Conservation (phyloP, 768 basidiomycete species). For the Bullera alba region DNA sequence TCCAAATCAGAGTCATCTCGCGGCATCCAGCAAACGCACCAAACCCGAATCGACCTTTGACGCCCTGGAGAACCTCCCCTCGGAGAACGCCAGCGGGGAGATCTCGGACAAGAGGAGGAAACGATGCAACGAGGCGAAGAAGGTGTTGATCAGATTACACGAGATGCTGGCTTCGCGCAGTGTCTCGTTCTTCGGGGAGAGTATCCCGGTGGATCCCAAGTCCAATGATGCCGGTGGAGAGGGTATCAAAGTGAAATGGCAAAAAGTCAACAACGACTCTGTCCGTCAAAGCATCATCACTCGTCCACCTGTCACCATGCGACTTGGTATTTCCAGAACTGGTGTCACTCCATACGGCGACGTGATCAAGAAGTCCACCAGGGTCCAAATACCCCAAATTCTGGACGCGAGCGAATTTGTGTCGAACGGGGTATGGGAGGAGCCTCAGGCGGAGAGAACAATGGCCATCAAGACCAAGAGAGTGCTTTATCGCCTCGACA, state of each 20-base stretch:
- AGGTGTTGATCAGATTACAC: conserved; percentile 58
- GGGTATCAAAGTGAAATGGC: conserved; percentile 37
- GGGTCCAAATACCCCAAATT: conserved; percentile 73
- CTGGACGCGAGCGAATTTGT: conserved; percentile 78
- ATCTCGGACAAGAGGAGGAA: conserved; percentile 65
- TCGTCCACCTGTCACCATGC: conserved; percentile 77
- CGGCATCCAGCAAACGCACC: neutral
- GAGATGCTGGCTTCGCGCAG: conserved; percentile 63
- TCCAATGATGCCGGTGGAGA: conserved; percentile 5
- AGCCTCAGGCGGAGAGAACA: conserved; percentile 5
- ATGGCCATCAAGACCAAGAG: conserved; percentile 24
- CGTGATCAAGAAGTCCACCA: conserved; percentile 75
- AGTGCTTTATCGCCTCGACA: conserved; percentile 75
- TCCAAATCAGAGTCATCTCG: conserved; percentile 9
- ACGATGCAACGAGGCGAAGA: conserved; percentile 63
- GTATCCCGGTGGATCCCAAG: conserved; percentile 7
- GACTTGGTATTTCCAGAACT: conserved; percentile 86
- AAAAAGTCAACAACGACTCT: conserved; percentile 21
- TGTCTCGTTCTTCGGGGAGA: conserved; percentile 50
- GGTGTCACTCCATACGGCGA: conserved; percentile 64
- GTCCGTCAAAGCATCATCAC: conserved; percentile 34
- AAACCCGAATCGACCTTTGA: conserved; percentile 19
- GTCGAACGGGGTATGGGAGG: conserved; percentile 30
- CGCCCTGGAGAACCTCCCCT: conserved; percentile 6
- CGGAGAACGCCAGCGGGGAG: conserved; percentile 41